Percentiles rank a stretch among this genome's conserved stretches.
These are phyloP conservation scores for Turnera subulata DNA, from an alignment of 345 rosid genomes.

Conservation along the genomic window DNA sequence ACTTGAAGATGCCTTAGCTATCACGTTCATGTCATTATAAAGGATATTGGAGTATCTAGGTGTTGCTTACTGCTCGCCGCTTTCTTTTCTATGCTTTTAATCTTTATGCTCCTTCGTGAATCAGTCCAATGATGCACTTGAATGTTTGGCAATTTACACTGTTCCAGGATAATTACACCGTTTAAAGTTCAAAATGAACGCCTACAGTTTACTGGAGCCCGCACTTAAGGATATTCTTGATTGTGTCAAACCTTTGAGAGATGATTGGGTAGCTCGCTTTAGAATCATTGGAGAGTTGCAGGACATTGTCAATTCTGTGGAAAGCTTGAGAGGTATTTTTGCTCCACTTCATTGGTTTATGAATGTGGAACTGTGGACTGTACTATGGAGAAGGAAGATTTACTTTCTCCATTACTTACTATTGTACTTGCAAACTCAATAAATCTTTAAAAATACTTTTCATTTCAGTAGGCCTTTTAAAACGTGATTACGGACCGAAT, in stretches of 20 bases:
- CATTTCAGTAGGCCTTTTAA: background rate
- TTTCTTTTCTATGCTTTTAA: too few relatives aligned
- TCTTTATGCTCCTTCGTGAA: too few relatives aligned
- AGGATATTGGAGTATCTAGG: too few relatives aligned
- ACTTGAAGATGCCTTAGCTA: too few relatives aligned
- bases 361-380: background rate
- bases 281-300: slow-evolving; percentile 52
- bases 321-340: slow-evolving; percentile 69
- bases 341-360: slow-evolving; percentile 6
- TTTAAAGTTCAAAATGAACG: slow-evolving; percentile 36
- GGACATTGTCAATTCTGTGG: slow-evolving; percentile 49
- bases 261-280: slow-evolving; percentile 47
- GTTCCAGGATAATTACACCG: too few relatives aligned
- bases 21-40: too few relatives aligned
- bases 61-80: too few relatives aligned
- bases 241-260: slow-evolving; percentile 47
- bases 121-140: too few relatives aligned
- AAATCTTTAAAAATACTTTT: background rate
- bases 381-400: background rate
- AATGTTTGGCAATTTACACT: too few relatives aligned
- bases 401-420: background rate
- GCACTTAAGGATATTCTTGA: slow-evolving; percentile 54
- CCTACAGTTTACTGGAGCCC: slow-evolving; percentile 35
- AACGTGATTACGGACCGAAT: background rate
- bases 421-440: background rate